Evolutionary conservation across 129 eudicot genomes (phyloP), one percentile per base, ranked within the genome.

Genomic region (Cynara cardunculus): DNA sequence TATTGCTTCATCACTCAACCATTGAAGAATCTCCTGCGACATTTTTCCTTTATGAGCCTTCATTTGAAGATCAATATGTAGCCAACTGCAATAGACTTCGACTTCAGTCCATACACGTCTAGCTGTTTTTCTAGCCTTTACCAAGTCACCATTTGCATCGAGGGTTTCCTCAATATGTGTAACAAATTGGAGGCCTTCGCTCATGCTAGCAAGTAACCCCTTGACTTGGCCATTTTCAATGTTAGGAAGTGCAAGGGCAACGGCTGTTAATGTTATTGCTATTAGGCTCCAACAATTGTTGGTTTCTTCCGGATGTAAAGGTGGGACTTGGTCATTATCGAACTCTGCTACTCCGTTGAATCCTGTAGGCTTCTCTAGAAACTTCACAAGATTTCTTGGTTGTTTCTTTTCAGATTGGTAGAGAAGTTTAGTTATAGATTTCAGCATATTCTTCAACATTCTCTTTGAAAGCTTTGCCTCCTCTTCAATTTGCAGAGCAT

Each of bases 231-330:
- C 1, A 13, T 37, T 44, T 19, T 2, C 10, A n/a, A 41, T 44
- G 9, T 69, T 59, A 10, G 90, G 84, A 31, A 87, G 86, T 16
- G 90, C 75, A 30, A 84, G 16, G 8, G 87, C 84, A 37, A 87
- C 81, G 70, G 84, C 71, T 0, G 86, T 80, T 21, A 87, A 59
- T 4, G 85, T 87, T 4, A 81, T 86, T 8, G 72, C 71, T 12
- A 84, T 71, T 34, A 87, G 79, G 73, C 85, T 25, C 88, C 88
- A 84, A n/a, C 84, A 84, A 31, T 81, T 49, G 7, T 82, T 82
- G 26, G 62, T 76, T 8, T 84, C 81, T 72, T 72, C 75, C 9
- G 68, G 24, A 61, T 72, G 16, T 0, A 87, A 69, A 35, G 16
- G 65, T 7, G 34, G 76, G n/a, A 87, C 82, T 69, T 74, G 80